These are phyloP conservation scores for Fusarium subglutinans DNA, from an alignment of 2,329 filamentous ascomycete genomes.

Conservation along the genomic window DNA sequence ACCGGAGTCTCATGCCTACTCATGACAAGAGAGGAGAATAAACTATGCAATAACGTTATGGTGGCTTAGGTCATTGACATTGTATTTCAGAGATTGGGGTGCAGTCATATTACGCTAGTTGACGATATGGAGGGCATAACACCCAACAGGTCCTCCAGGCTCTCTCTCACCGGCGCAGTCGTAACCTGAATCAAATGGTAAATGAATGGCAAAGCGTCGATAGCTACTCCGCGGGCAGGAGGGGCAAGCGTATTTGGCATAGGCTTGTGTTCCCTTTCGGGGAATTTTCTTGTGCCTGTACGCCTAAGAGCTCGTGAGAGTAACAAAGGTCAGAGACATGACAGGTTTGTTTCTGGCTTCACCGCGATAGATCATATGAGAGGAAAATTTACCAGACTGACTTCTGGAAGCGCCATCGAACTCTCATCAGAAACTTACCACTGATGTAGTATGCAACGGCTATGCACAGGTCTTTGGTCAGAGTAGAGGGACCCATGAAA, in stretches of 20 bases:
- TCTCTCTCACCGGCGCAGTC: slow-evolving; percentile 11
- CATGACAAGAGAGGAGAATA: not conserved
- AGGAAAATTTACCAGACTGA: slow-evolving; percentile 5
- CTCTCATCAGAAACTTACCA: slow-evolving; percentile 13
- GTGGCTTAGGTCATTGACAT: not conserved
- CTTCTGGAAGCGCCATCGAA: slow-evolving; percentile 36
- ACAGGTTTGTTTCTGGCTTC: slow-evolving; percentile 30
- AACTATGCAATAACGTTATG: not conserved
- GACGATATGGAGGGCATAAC: not conserved
- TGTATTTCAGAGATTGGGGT: not conserved
- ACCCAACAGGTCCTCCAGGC: slow-evolving; percentile 8
- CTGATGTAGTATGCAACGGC: slow-evolving; percentile 30
- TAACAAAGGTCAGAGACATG: slow-evolving; percentile 42
- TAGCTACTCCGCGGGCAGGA: not conserved
- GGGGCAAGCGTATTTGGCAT: slow-evolving; percentile 33
- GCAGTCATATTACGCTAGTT: slow-evolving; percentile 2
- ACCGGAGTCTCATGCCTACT: not conserved
- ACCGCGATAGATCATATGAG: not conserved
- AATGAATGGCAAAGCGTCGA: slow-evolving; percentile 9
- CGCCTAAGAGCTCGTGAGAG: slow-evolving; percentile 50
- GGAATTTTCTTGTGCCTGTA: slow-evolving; percentile 53
- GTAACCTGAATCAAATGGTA: slow-evolving; percentile 10
- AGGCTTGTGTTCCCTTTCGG: slow-evolving; percentile 49
- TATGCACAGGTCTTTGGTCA: slow-evolving; percentile 31
- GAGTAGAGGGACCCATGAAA: slow-evolving; percentile 2